Evolutionary conservation across 108 stramenopile species (phyloP), one percentile per base, ranked within the genome.

Genomic region (Hondaea fermentalgiana): DNA sequence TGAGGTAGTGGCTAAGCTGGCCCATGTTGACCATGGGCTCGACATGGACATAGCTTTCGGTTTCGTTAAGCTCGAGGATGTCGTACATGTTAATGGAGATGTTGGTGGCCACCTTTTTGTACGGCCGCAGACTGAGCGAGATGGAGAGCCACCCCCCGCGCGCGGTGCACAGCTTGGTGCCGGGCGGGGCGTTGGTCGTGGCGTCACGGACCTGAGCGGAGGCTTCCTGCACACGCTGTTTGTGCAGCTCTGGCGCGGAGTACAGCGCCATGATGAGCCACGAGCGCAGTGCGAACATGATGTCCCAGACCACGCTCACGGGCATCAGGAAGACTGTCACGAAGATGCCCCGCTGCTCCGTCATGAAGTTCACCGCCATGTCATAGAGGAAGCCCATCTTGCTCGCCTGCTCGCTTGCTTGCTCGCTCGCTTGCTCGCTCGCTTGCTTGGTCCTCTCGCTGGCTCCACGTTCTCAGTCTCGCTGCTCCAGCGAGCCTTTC

Each of bases 21-120:
- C 89, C 60, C 91, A 91, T 91, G 87, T 58, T 88, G 14, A 89
- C 91, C 64, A 88, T 35, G 29, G 89, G 89, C 87, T 91, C 91
- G 43, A 69, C 72, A 51, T 51, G 72, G 44, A 89, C 71, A 60
- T 29, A 25, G 47, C 8, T 6, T 19, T n/a, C 58, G 17, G 60
- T 71, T 5, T 21, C 60, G 59, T 91, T 89, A 17, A 91, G 5
- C 5, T 51, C 87, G 58, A 91, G 87, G 60, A 91, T 89, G 91
- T 91, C 60, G 49, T 57, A 88, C 21, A 45, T 21, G 60, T 35
- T 60, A 25, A 88, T 29, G 43, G n/a, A 21, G 17, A 88, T 59
- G 42, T 35, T 59, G 6, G 59, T 42, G 58, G 35, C 59, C 28
- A 17, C 44, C 87, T 57, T 57, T 35, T 29, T 35, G 58, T 88